Conservation (phyloP, 2,329 filamentous ascomycete genomes). For the Fusarium abutilonis region DNA sequence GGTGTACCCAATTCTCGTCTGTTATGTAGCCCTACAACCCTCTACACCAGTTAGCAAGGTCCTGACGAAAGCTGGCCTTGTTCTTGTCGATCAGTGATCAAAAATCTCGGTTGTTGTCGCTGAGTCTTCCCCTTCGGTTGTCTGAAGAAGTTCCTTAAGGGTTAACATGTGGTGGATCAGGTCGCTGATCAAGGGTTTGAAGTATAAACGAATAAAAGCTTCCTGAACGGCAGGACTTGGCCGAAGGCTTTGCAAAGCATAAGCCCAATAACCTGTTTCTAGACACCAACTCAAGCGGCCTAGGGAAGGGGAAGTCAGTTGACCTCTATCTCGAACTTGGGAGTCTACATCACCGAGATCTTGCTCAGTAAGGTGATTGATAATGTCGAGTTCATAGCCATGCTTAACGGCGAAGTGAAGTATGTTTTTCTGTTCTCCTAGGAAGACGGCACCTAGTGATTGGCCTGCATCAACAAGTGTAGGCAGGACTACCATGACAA, state of each 20-base stretch:
- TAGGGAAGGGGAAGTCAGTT: background rate
- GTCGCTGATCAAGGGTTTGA: background rate
- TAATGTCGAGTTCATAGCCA: background rate
- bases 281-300: fast-evolving
- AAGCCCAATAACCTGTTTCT: fast-evolving
- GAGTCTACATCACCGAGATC: background rate
- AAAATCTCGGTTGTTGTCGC: background rate
- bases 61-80: fast-evolving
- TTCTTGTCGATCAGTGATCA: background rate
- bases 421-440: fast-evolving
- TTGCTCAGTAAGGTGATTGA: background rate
- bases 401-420: fast-evolving
- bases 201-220: constrained; percentile 10
- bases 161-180: background rate
- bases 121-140: background rate
- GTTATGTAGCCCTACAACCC: constrained; percentile 8
- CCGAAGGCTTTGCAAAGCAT: fast-evolving
- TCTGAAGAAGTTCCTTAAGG: background rate
- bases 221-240: background rate
- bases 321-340: fast-evolving
- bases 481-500: fast-evolving
- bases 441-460: background rate
- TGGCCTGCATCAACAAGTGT: constrained; percentile 1
- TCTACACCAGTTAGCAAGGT: constrained; percentile 17
- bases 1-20: constrained; percentile 2